Conservation (phyloP, 1,284 basidiomycete genomes). For the Polyporus tsugae region DNA sequence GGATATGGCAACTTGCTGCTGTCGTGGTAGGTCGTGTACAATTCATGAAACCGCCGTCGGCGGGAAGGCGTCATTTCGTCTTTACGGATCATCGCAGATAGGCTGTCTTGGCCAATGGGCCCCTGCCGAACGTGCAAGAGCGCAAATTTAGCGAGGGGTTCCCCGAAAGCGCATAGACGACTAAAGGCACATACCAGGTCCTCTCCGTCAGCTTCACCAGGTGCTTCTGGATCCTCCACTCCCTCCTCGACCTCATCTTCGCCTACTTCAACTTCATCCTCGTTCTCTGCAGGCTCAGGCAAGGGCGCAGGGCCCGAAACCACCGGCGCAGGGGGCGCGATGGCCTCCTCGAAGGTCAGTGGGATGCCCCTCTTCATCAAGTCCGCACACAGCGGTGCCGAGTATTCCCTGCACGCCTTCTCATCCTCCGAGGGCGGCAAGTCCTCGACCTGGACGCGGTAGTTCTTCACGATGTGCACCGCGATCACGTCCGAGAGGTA, state of each 20-base stretch:
- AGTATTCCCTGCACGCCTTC: constrained; percentile 50
- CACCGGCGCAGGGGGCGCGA: neutral
- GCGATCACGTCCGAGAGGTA: constrained; percentile 52
- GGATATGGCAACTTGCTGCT: constrained; percentile 59
- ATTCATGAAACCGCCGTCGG: constrained; percentile 61
- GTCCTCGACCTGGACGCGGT: constrained; percentile 60
- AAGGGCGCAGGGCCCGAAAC: constrained; percentile 2
- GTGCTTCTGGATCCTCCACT: constrained; percentile 20
- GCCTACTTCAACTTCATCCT: constrained; percentile 24
- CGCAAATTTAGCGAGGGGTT: neutral
- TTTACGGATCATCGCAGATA: constrained; percentile 72
- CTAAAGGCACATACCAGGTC: constrained; percentile 24
- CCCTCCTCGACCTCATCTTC: constrained; percentile 27
- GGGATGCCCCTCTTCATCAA: constrained; percentile 33
- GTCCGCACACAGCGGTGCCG: constrained; percentile 61
- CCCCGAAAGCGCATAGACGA: neutral
- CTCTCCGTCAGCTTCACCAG: constrained; percentile 16
- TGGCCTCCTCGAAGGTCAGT: constrained; percentile 34
- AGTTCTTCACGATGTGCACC: constrained; percentile 53
- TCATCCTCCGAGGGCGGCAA: constrained; percentile 60
- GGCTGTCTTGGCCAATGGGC: constrained; percentile 67
- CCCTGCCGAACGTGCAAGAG: constrained; percentile 50
- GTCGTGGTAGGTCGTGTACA: constrained; percentile 50
- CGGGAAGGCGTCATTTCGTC: constrained; percentile 70
- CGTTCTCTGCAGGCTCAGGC: constrained; percentile 14